A percentile compares a stretch with the other conserved stretches of the same genome.
These are phyloP conservation scores for Coprinellus micaceus DNA, from an alignment of 768 basidiomycete species.

Conservation along the genomic window DNA sequence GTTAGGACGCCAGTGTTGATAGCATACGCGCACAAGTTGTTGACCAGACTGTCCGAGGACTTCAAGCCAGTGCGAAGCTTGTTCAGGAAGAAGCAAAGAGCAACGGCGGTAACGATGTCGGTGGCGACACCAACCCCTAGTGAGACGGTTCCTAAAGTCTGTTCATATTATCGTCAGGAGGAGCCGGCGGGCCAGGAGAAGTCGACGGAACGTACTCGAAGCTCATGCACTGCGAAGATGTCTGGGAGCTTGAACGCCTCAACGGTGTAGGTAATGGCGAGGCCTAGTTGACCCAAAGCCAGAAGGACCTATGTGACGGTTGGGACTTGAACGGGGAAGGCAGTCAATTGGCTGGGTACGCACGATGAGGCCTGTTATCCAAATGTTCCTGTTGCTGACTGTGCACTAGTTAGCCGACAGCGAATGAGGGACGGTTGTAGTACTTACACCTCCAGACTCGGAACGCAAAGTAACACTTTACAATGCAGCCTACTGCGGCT, in stretches of 20 bases:
- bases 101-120: slow-evolving; percentile 54
- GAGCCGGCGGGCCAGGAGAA: neutral
- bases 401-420: slow-evolving; percentile 1
- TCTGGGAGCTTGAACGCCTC: slow-evolving; percentile 42
- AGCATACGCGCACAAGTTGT: slow-evolving; percentile 53
- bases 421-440: neutral
- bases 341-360: slow-evolving; percentile 19
- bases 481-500: slow-evolving; percentile 52
- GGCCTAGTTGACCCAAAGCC: slow-evolving; percentile 45
- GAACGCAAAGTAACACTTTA: slow-evolving; percentile 56
- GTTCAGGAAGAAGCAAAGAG: slow-evolving; percentile 59
- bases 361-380: slow-evolving; percentile 51
- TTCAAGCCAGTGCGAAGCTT: slow-evolving; percentile 51
- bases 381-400: slow-evolving; percentile 60
- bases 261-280: slow-evolving; percentile 45
- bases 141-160: slow-evolving; percentile 51
- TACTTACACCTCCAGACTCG: slow-evolving; percentile 63
- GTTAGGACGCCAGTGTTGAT: slow-evolving; percentile 66
- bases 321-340: neutral
- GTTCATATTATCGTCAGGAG: neutral
- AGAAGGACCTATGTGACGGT: slow-evolving; percentile 22
- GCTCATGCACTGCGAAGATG: slow-evolving; percentile 36
- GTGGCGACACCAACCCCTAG: slow-evolving; percentile 52
- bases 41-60: slow-evolving; percentile 57
- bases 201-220: slow-evolving; percentile 38